Percentiles rank a stretch among this genome's conserved stretches.
Conservation (phyloP, 257 asterid genomes). For the Solanum phureja region DNA sequence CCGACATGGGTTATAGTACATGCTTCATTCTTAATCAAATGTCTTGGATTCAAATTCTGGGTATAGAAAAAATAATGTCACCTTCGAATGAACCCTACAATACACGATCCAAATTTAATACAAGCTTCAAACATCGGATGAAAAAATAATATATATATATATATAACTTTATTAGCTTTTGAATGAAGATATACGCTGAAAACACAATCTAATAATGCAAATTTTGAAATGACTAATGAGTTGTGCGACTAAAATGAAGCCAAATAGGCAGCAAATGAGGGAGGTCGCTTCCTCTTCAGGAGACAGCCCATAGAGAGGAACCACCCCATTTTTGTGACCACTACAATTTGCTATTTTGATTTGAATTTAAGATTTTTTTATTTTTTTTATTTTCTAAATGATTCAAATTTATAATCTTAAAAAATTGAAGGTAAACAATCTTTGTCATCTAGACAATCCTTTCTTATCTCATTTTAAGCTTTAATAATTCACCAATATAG, state of each 20-base stretch:
- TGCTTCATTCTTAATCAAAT: too few relatives aligned
- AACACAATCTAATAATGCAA: background rate
- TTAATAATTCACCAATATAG: background rate
- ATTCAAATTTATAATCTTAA: background rate
- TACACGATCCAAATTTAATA: too few relatives aligned
- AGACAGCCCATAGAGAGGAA: background rate
- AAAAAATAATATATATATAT: too few relatives aligned
- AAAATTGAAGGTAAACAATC: background rate
- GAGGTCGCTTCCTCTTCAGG: background rate
- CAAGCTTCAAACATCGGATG: rapidly evolving
- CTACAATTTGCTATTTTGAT: background rate
- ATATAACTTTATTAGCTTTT: background rate
- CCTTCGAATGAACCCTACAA: rapidly evolving
- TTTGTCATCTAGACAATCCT: background rate
- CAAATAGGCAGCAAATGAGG: background rate
- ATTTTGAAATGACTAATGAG: background rate
- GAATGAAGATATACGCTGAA: background rate
- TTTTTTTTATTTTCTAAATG: background rate
- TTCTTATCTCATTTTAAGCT: background rate
- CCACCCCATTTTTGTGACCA: background rate
- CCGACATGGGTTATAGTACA: too few relatives aligned
- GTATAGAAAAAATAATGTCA: too few relatives aligned
- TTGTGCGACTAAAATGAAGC: background rate
- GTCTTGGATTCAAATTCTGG: rapidly evolving
- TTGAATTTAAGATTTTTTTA: background rate